Conservation (phyloP, 139 green algal genomes). For the Picochlorum sp. region DNA sequence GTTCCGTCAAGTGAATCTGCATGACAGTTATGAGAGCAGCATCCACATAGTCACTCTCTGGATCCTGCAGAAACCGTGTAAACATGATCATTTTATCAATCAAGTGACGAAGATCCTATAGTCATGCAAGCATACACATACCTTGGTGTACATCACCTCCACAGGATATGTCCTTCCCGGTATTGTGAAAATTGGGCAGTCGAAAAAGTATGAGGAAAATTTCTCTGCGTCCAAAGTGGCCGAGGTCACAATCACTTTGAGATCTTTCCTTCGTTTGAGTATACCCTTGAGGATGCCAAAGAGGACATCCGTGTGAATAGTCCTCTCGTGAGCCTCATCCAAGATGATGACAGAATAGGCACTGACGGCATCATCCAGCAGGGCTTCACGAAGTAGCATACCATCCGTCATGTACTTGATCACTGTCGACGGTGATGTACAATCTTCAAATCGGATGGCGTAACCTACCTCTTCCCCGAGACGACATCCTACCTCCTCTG, state of each 20-base stretch:
- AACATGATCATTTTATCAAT: background rate
- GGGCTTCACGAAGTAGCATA: conserved; percentile 91
- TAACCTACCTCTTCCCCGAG: conserved; percentile 90
- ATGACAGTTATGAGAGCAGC: conserved; percentile 93
- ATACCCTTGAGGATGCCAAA: conserved; percentile 93
- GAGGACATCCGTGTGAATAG: conserved; percentile 94
- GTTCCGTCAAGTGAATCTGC: conserved; percentile 84
- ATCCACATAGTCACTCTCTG: conserved; percentile 91
- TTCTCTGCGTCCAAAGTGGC: conserved; percentile 95
- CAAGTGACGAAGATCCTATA: background rate
- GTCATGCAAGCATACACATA: conserved; percentile 27
- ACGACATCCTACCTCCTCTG: conserved; percentile 83
- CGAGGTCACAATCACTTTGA: conserved; percentile 82
- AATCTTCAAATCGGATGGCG: conserved; percentile 96
- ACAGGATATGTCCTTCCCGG: conserved; percentile 76
- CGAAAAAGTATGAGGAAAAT: conserved; percentile 92
- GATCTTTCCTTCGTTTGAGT: conserved; percentile 33
- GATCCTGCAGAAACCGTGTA: conserved; percentile 19
- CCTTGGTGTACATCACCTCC: conserved; percentile 68
- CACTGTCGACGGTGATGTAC: conserved; percentile 74
- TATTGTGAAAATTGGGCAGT: conserved; percentile 82
- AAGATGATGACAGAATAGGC: conserved; percentile 84
- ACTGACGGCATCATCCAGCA: conserved; percentile 76
- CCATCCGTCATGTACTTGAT: conserved; percentile 98
- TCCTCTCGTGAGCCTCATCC: conserved; percentile 97